phyloP scores from a whole-genome alignment of 768 basidiomycete species.

The Ephemerocybe angulata region DNA sequence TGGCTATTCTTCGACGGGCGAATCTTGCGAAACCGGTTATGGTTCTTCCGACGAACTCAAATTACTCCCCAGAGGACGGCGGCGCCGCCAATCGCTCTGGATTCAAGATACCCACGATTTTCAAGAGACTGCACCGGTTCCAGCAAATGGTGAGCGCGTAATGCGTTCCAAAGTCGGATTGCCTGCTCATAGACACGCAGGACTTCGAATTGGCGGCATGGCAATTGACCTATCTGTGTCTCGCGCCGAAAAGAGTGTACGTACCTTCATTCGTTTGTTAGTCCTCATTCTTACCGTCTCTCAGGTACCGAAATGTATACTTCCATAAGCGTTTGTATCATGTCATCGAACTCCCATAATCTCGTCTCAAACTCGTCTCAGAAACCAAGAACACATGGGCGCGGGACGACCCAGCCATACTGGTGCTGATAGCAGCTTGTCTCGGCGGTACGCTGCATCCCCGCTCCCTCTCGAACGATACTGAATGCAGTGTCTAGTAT shows the following conservation, averaged over 20 bases:
- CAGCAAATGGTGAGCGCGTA: constrained; percentile 72
- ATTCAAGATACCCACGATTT: constrained; percentile 62
- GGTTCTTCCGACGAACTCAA: constrained; percentile 38
- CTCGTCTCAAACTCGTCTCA: constrained; percentile 24
- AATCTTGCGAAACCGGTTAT: constrained; percentile 31
- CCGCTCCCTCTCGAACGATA: background rate
- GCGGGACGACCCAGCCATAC: constrained; percentile 93
- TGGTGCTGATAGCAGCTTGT: constrained; percentile 79
- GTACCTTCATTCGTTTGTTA: constrained; percentile 20
- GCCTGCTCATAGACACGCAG: constrained; percentile 35
- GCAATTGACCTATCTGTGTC: constrained; percentile 91
- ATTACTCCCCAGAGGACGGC: constrained; percentile 40
- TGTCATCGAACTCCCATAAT: background rate
- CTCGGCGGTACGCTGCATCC: constrained; percentile 57
- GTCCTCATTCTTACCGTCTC: background rate
- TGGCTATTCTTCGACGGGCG: constrained; percentile 38
- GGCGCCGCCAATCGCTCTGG: constrained; percentile 14
- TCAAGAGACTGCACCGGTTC: constrained; percentile 74
- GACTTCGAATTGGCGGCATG: constrained; percentile 97
- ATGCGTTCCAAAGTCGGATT: background rate
- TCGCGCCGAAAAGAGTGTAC: constrained; percentile 89
- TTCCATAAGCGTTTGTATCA: constrained; percentile 84
- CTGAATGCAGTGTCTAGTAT: constrained; percentile 43
- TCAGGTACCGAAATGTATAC: constrained; percentile 91
- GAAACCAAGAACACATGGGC: constrained; percentile 99